A percentile compares a stretch with the other conserved stretches of the same genome.
Evolutionary conservation across 2,329 filamentous ascomycete species (phyloP).

Genomic region (Pseudogymnoascus sp.): DNA sequence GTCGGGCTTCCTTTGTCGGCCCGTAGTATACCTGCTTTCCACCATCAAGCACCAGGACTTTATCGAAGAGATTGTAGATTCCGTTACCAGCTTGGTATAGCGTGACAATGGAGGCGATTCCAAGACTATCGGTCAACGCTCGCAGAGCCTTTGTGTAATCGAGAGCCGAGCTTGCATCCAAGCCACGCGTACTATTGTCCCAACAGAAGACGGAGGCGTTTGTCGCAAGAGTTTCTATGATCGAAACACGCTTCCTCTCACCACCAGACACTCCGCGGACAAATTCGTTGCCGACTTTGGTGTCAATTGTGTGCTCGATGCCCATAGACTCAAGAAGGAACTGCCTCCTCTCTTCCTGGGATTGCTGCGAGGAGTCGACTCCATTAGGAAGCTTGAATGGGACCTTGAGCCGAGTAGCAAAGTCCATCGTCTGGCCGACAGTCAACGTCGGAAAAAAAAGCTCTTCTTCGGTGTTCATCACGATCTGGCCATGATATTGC

Average conservation of each 20-base stretch:
- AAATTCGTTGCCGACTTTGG: slow-evolving; percentile 50
- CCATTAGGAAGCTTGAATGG: background rate
- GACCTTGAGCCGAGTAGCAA: slow-evolving; percentile 49
- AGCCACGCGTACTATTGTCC: slow-evolving; percentile 65
- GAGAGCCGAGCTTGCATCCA: slow-evolving; percentile 64
- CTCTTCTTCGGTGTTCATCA: slow-evolving; percentile 46
- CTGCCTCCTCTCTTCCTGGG: background rate
- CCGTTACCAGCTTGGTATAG: slow-evolving; percentile 60
- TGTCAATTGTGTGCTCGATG: slow-evolving; percentile 55
- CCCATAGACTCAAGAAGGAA: slow-evolving; percentile 32
- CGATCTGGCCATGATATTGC: slow-evolving; percentile 47
- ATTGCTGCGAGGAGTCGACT: background rate
- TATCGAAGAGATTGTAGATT: slow-evolving; percentile 64
- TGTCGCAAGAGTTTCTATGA: slow-evolving; percentile 54
- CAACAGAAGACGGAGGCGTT: slow-evolving; percentile 59
- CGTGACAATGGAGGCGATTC: slow-evolving; percentile 60
- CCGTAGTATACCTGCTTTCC: slow-evolving; percentile 61
- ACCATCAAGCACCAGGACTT: slow-evolving; percentile 65
- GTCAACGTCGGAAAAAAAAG: slow-evolving; percentile 43
- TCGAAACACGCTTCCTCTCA: slow-evolving; percentile 56
- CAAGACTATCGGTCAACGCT: slow-evolving; percentile 57
- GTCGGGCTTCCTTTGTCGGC: slow-evolving; percentile 47
- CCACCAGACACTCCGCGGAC: slow-evolving; percentile 56
- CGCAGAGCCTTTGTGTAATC: slow-evolving; percentile 59
- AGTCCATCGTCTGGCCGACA: slow-evolving; percentile 43